Conservation (phyloP, 345 rosid genomes). For the Pelargonium nanum region DNA sequence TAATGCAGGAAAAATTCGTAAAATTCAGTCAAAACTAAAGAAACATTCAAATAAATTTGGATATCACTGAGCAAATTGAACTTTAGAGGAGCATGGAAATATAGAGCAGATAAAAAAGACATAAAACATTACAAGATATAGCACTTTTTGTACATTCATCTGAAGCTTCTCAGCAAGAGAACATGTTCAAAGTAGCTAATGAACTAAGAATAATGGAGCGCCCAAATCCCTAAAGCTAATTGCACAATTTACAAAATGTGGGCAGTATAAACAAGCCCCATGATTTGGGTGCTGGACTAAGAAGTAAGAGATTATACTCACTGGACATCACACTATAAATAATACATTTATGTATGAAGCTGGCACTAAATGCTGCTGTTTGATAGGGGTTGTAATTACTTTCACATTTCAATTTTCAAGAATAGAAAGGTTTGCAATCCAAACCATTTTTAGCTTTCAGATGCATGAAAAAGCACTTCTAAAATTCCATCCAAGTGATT, state of each 20-base stretch:
- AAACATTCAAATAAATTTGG: neutral
- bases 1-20: constrained; percentile 8
- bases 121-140: neutral
- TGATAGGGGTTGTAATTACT: too few species aligned
- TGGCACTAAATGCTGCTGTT: too few species aligned
- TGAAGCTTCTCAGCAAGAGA: too few species aligned
- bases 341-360: neutral
- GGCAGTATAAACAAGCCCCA: neutral
- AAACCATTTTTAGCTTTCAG: neutral
- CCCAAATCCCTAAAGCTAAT: neutral
- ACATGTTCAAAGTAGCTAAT: neutral
- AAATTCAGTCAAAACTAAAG: neutral
- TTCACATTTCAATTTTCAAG: too few species aligned
- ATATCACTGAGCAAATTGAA: neutral
- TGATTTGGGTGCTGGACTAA: neutral
- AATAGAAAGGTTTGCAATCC: neutral
- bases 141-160: too few species aligned
- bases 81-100: neutral
- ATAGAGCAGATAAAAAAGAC: neutral
- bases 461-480: constrained; percentile 2
- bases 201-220: neutral
- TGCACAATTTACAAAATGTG: neutral
- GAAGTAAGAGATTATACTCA: neutral
- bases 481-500: neutral
- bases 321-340: neutral